phyloP scores from a whole-genome alignment of 192 early-diverging fungal genomes.

The Geranomyces michiganensis region DNA sequence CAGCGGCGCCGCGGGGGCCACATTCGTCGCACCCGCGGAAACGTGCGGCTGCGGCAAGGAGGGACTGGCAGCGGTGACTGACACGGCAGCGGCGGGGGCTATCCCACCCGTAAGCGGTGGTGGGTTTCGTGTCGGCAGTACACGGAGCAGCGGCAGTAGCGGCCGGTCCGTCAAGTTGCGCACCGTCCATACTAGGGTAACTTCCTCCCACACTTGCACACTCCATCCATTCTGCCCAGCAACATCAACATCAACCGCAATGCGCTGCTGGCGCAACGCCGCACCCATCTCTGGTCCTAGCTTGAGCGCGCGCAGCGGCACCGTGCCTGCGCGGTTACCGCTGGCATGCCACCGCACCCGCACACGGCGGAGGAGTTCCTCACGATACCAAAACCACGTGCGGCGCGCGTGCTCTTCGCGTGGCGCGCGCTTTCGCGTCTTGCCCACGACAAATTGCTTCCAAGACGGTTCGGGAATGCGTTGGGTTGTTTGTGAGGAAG shows the following conservation, averaged over 20 bases:
- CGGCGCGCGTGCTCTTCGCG: slow-evolving; percentile 61
- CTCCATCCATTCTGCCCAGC: neutral
- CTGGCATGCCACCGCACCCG: slow-evolving; percentile 38
- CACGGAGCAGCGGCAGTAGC: slow-evolving; percentile 14
- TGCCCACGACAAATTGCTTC: slow-evolving; percentile 79
- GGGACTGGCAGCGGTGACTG: too few species aligned
- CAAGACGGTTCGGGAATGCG: slow-evolving; percentile 73
- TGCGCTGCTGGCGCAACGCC: slow-evolving; percentile 64
- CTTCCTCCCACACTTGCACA: slow-evolving; percentile 15
- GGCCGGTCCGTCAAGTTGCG: slow-evolving; percentile 20
- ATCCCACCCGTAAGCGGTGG: neutral
- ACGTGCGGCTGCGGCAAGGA: too few species aligned
- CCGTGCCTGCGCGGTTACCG: slow-evolving; percentile 52
- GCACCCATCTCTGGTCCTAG: slow-evolving; percentile 57
- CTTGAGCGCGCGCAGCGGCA: slow-evolving; percentile 56
- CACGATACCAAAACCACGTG: slow-evolving; percentile 75
- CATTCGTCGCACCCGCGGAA: neutral
- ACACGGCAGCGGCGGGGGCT: too few species aligned
- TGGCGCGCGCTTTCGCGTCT: slow-evolving; percentile 49
- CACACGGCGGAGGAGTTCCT: slow-evolving; percentile 59
- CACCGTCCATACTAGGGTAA: slow-evolving; percentile 22
- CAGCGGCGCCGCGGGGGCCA: slow-evolving; percentile 12
- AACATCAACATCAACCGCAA: slow-evolving; percentile 56
- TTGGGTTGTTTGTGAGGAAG: slow-evolving; percentile 42
- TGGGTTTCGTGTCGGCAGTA: slow-evolving; percentile 19